Percentiles rank a stretch among this genome's conserved stretches.
phyloP scores from a whole-genome alignment of 768 basidiomycete species.

The Suillus luteus region DNA sequence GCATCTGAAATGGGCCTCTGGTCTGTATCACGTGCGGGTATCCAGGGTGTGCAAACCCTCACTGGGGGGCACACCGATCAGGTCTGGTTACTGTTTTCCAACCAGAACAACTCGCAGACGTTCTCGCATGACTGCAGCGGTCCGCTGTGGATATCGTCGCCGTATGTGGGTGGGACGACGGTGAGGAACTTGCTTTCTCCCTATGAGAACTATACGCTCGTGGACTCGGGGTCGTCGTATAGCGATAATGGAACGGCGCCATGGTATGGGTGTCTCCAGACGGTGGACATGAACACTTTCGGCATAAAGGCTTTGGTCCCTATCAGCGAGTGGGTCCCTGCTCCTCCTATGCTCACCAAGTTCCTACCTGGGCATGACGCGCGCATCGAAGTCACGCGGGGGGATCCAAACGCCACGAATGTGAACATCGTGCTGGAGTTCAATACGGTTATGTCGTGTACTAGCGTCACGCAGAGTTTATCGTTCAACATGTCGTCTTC shows the following conservation, averaged over 20 bases:
- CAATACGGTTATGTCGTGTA: slow-evolving; percentile 74
- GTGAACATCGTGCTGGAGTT: slow-evolving; percentile 79
- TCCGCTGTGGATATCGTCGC: slow-evolving; percentile 75
- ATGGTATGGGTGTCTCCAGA: slow-evolving; percentile 72
- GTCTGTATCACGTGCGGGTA: slow-evolving; percentile 71
- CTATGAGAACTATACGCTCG: slow-evolving; percentile 75
- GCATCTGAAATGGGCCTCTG: slow-evolving; percentile 86
- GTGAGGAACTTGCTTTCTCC: slow-evolving; percentile 82
- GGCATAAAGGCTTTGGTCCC: slow-evolving; percentile 86
- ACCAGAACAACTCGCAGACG: slow-evolving; percentile 74
- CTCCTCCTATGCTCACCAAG: slow-evolving; percentile 72
- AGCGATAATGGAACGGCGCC: slow-evolving; percentile 59
- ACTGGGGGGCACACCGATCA: slow-evolving; percentile 61
- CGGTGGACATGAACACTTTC: slow-evolving; percentile 68
- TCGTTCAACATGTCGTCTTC: slow-evolving; percentile 72
- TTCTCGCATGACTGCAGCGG: slow-evolving; percentile 64
- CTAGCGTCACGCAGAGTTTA: slow-evolving; percentile 62
- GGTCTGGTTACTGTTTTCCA: slow-evolving; percentile 85
- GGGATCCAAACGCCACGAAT: slow-evolving; percentile 51
- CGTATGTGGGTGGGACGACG: slow-evolving; percentile 58
- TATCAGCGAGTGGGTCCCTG: slow-evolving; percentile 60
- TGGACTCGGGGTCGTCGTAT: slow-evolving; percentile 66
- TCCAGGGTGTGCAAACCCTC: slow-evolving; percentile 60
- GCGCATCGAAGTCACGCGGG: slow-evolving; percentile 49
- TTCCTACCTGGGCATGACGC: slow-evolving; percentile 89